These are phyloP conservation scores for Penicillium vulpinum DNA, from an alignment of 2,329 filamentous ascomycete genomes.

Conservation along the genomic window DNA sequence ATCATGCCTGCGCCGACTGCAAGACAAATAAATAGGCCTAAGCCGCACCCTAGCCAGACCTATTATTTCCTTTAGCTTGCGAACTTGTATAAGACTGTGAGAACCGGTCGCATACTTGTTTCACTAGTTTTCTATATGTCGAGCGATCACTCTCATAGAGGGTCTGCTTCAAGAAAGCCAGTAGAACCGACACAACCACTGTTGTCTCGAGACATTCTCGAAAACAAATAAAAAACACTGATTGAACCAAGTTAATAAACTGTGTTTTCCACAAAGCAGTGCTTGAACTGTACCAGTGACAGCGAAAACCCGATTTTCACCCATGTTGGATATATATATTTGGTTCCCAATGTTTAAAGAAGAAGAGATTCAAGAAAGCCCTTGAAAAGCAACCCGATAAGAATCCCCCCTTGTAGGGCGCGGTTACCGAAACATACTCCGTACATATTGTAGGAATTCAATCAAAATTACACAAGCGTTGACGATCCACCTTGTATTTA, in stretches of 20 bases:
- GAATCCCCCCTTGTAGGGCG: background rate
- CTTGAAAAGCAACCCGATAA: background rate
- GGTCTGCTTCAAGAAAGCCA: constrained; percentile 82
- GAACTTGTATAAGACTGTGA: background rate
- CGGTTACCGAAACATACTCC: background rate
- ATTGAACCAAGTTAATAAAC: background rate
- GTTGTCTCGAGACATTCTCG: constrained; percentile 80
- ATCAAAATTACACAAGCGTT: background rate
- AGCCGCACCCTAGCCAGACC: constrained; percentile 68
- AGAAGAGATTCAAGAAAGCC: background rate
- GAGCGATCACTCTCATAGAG: constrained; percentile 63
- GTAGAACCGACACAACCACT: constrained; percentile 82
- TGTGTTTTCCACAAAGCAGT: background rate
- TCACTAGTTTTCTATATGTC: constrained; percentile 67
- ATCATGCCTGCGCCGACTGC: constrained; percentile 68
- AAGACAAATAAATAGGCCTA: constrained; percentile 66
- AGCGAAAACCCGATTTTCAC: constrained; percentile 24
- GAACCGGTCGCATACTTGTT: constrained; percentile 45
- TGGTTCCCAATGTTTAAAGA: background rate
- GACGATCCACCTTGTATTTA: background rate
- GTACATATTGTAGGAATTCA: background rate
- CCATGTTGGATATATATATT: constrained; percentile 12
- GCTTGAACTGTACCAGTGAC: constrained; percentile 16
- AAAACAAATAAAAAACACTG: constrained; percentile 51
- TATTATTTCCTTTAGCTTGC: background rate